Conservation (phyloP, 1,284 basidiomycete species). For the Filobasidium uniguttulatum region DNA sequence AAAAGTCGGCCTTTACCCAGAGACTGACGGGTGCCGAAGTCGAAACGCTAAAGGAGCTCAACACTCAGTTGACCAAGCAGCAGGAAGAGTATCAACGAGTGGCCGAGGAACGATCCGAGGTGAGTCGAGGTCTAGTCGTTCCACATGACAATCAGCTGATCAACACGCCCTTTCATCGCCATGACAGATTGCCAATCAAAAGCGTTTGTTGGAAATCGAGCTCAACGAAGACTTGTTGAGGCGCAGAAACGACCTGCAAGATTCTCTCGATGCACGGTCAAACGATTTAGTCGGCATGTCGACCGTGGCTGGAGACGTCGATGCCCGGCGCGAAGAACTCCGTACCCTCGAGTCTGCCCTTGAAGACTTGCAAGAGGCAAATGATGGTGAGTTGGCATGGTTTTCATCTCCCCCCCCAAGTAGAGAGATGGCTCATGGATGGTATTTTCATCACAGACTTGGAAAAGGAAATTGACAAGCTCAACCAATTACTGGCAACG, state of each 20-base stretch:
- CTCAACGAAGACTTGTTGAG: conserved; percentile 75
- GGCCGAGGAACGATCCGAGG: conserved; percentile 57
- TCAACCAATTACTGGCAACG: conserved; percentile 53
- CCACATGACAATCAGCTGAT: not conserved
- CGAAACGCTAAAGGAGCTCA: conserved; percentile 52
- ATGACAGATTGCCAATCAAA: conserved; percentile 65
- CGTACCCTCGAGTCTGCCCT: conserved; percentile 54
- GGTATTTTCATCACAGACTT: conserved; percentile 24
- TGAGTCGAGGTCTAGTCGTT: conserved; percentile 32
- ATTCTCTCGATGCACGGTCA: not conserved
- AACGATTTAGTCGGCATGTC: not conserved
- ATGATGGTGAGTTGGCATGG: conserved; percentile 45
- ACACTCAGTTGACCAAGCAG: conserved; percentile 58
- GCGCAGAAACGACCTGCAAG: conserved; percentile 54
- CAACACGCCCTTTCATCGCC: not conserved
- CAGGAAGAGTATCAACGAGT: conserved; percentile 58
- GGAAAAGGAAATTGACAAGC: conserved; percentile 45
- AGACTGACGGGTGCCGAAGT: conserved; percentile 63
- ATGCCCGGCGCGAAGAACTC: conserved; percentile 50
- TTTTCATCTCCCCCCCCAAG: not conserved
- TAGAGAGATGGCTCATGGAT: not conserved
- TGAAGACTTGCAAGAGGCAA: conserved; percentile 47
- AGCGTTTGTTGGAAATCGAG: conserved; percentile 79
- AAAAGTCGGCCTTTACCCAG: conserved; percentile 60
- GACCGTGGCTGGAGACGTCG: not conserved